Conservation (phyloP, 345 rosid species). For the Salix viminalis region DNA sequence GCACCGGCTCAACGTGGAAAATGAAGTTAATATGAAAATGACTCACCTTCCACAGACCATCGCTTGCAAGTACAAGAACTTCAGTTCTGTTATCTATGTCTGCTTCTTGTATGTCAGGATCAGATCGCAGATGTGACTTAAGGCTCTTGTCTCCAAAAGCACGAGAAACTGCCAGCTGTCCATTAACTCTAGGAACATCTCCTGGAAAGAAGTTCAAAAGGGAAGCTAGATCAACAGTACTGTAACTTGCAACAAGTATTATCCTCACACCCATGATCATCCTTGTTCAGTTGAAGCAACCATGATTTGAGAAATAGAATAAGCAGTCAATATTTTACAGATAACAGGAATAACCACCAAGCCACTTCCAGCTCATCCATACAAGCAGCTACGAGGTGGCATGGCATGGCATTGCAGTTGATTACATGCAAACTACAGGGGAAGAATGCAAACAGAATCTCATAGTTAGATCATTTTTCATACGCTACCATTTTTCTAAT, state of each 20-base stretch:
- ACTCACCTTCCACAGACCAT: conserved; percentile 71
- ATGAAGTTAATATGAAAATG: not conserved
- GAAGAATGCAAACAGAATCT: not conserved
- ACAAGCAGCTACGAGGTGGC: not conserved
- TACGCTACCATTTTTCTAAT: not conserved
- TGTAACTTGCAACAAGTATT: not conserved
- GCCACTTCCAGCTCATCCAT: not conserved
- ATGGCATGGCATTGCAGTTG: not conserved
- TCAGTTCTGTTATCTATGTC: conserved; percentile 37
- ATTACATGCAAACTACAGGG: not conserved
- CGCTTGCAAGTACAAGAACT: conserved; percentile 57
- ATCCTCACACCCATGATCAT: not conserved
- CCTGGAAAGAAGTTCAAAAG: conserved; percentile 36
- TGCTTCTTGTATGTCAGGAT: conserved; percentile 48
- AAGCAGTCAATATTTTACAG: not conserved
- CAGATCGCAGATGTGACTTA: conserved; percentile 55
- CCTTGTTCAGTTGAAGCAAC: not conserved
- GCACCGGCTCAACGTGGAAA: not conserved
- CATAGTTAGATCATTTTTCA: not conserved
- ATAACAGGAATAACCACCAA: not conserved
- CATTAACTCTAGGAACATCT: conserved; percentile 76
- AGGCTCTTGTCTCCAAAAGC: conserved; percentile 76
- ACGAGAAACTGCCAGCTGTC: conserved; percentile 75
- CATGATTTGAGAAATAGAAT: too few species aligned
- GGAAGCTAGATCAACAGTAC: not conserved